These are phyloP conservation scores for Euphorbia tirucalli DNA, from an alignment of 345 rosid species.

Conservation along the genomic window DNA sequence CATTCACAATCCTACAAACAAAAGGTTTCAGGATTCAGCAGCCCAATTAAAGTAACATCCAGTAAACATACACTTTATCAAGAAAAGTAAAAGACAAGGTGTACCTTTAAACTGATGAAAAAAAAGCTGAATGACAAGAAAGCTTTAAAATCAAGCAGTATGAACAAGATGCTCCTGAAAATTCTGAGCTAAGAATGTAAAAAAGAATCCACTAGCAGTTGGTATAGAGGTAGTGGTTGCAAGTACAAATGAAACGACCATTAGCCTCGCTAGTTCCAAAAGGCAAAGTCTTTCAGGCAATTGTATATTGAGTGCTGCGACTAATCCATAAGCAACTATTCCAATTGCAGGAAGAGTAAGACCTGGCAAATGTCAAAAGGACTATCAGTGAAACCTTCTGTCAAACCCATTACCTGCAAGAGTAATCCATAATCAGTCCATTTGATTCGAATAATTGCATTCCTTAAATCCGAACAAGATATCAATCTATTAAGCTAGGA, in stretches of 20 bases:
- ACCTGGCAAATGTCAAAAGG: conserved; percentile 47
- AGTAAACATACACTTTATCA: neutral
- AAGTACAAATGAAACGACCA: conserved; percentile 63
- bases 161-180: conserved; percentile 64
- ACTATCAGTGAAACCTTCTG: conserved; percentile 27
- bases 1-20: conserved; percentile 53
- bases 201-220: conserved; percentile 79
- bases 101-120: conserved; percentile 72
- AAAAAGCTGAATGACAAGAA: conserved; percentile 66
- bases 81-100: conserved; percentile 9
- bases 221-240: conserved; percentile 76
- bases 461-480: neutral
- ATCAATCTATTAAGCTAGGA: neutral
- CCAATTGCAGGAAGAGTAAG: conserved; percentile 81
- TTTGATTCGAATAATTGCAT: neutral
- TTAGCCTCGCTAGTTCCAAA: conserved; percentile 44
- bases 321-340: conserved; percentile 71
- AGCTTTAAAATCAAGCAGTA: conserved; percentile 76
- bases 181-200: conserved; percentile 64
- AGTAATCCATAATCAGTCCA: neutral
- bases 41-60: conserved; percentile 2
- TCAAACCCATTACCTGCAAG: conserved; percentile 17
- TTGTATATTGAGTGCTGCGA: conserved; percentile 49
- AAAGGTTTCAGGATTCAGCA: neutral
- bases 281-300: conserved; percentile 49